These are phyloP conservation scores for Auriscalpium microsporum DNA, from an alignment of 768 basidiomycete species.

Conservation along the genomic window DNA sequence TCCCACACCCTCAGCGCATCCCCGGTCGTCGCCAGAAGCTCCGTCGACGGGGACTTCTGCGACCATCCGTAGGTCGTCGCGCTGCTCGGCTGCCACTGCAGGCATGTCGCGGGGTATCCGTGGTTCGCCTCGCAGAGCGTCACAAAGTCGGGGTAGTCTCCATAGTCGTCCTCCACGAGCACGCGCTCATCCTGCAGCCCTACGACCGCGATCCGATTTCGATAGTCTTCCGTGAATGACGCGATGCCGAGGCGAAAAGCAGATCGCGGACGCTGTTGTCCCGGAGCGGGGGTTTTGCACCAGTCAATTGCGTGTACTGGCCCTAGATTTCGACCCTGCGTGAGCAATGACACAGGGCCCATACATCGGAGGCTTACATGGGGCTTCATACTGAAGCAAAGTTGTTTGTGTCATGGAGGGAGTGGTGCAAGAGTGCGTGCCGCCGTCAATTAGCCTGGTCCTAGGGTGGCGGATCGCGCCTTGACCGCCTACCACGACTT, in stretches of 20 bases:
- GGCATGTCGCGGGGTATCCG: constrained; percentile 86
- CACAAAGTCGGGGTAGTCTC: constrained; percentile 79
- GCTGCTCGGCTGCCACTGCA: constrained; percentile 87
- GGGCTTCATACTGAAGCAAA: constrained; percentile 75
- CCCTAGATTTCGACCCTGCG: constrained; percentile 37
- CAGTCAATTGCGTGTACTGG: constrained; percentile 81
- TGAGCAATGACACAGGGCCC: no score
- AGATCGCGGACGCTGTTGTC: constrained; percentile 66
- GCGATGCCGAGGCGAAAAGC: constrained; percentile 81
- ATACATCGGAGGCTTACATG: constrained; percentile 45
- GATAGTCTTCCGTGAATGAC: constrained; percentile 78
- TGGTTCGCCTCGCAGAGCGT: constrained; percentile 78
- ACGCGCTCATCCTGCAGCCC: constrained; percentile 80
- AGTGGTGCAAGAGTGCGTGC: background rate
- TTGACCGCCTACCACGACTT: no score
- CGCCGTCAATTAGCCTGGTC: no score
- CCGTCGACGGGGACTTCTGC: constrained; percentile 56
- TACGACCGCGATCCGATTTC: constrained; percentile 72
- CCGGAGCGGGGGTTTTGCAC: constrained; percentile 75
- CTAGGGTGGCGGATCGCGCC: no score
- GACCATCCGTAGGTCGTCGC: constrained; percentile 58
- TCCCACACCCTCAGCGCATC: constrained; percentile 93
- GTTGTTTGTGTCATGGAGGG: constrained; percentile 57
- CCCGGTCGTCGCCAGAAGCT: constrained; percentile 88
- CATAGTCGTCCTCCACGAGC: constrained; percentile 78